A percentile compares a stretch with the other conserved stretches of the same genome.
phyloP scores from a whole-genome alignment of 345 rosid genomes.

The Eucalyptus leucophloia region DNA sequence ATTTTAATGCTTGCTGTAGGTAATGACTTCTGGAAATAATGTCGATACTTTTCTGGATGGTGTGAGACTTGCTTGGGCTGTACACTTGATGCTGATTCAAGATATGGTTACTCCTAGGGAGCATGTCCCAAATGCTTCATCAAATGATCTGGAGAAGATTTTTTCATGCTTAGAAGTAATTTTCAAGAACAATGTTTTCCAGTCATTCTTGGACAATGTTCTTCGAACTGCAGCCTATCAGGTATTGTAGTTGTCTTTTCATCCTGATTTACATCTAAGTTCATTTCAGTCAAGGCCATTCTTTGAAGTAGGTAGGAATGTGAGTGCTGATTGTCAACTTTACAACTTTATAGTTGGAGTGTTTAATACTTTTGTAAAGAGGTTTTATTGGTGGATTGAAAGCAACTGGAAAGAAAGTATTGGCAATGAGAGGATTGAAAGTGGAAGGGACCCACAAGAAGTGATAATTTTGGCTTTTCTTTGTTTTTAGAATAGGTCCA shows the following conservation, averaged over 20 bases:
- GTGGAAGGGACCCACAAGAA: neutral
- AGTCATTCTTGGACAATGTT: conserved; percentile 68
- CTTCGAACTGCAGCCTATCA: conserved; percentile 79
- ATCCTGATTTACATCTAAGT: neutral
- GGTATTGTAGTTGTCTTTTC: conserved; percentile 18
- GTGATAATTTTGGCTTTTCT: neutral
- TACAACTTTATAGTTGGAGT: neutral
- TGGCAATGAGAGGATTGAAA: neutral
- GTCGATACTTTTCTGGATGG: conserved; percentile 74
- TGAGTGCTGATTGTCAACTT: neutral
- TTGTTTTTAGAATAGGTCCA: neutral
- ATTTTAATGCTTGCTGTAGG: conserved; percentile 35
- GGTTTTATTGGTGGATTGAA: neutral
- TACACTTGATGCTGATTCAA: conserved; percentile 69
- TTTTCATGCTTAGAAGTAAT: conserved; percentile 64
- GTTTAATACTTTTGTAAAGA: neutral
- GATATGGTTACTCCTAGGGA: conserved; percentile 54
- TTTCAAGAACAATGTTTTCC: conserved; percentile 74
- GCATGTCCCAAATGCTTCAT: conserved; percentile 30
- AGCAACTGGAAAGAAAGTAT: neutral
- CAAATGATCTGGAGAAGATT: conserved; percentile 51
- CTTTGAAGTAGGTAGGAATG: neutral
- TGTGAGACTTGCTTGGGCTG: conserved; percentile 85
- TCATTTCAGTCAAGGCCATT: neutral
- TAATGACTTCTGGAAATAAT: conserved; percentile 51